phyloP scores from a whole-genome alignment of 306 rosid species.

The Fagus crenata region DNA sequence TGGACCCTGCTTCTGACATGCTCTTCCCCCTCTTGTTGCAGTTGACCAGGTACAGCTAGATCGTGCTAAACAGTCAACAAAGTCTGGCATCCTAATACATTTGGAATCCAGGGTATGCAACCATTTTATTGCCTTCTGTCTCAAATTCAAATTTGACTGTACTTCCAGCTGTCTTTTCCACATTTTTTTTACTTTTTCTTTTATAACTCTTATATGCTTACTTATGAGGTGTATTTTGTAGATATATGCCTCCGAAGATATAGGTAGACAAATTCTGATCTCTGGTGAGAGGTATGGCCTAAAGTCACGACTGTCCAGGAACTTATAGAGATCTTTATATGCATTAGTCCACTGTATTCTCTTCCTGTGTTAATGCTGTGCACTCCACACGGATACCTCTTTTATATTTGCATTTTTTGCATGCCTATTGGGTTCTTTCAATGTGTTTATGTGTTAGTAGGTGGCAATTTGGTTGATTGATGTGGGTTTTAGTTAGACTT shows the following conservation, averaged over 20 bases:
- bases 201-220: constrained; percentile 20
- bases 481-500: constrained; percentile 9
- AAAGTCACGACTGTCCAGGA: constrained; percentile 22
- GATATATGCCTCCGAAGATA: constrained; percentile 82
- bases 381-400: not conserved
- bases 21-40: constrained; percentile 36
- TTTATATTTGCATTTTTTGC: not conserved
- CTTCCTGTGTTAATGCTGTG: constrained; percentile 12
- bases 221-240: constrained; percentile 33
- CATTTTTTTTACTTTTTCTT: not conserved
- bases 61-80: constrained; percentile 86
- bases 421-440: constrained; percentile 6
- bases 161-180: not conserved
- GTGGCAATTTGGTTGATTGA: constrained; percentile 5
- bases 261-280: constrained; percentile 80
- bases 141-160: constrained; percentile 7
- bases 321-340: not conserved
- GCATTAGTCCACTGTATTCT: not conserved
- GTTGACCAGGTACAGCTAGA: constrained; percentile 80
- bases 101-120: constrained; percentile 84
- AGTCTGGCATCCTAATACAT: constrained; percentile 82
- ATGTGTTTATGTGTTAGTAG: not conserved
- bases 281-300: constrained; percentile 74
- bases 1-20: constrained; percentile 14
- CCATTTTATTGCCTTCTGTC: not conserved